Evolutionary conservation across 352 stramenopile species (phyloP).

Genomic region (Phytophthora cactorum): DNA sequence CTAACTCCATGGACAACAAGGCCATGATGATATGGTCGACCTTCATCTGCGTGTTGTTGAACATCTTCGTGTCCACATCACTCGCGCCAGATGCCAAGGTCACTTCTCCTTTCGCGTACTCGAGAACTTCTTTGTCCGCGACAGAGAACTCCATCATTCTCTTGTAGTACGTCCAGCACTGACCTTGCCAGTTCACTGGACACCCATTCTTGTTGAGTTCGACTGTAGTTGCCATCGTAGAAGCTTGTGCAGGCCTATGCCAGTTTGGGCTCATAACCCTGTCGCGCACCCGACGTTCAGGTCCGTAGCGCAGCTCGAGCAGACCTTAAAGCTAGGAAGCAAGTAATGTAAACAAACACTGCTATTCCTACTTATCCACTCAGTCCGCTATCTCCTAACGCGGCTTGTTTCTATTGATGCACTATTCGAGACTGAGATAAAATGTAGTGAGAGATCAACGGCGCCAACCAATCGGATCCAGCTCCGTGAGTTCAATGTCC

Average conservation of each 20-base stretch:
- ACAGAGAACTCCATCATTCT: conserved; percentile 16
- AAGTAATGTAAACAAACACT: too few species aligned
- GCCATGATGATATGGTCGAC: not conserved
- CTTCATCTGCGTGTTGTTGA: not conserved
- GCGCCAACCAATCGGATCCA: too few species aligned
- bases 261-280: conserved; percentile 19
- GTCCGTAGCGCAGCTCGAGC: too few species aligned
- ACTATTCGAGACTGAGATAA: too few species aligned
- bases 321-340: too few species aligned
- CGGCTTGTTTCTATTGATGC: too few species aligned
- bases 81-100: not conserved
- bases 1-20: not conserved
- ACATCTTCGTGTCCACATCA: conserved; percentile 5
- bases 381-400: too few species aligned
- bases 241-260: not conserved
- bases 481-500: too few species aligned
- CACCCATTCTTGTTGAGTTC: conserved; percentile 23
- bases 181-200: conserved; percentile 7
- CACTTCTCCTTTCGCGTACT: conserved; percentile 1
- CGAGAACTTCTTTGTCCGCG: not conserved
- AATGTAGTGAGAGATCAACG: too few species aligned
- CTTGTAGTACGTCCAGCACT: conserved; percentile 20
- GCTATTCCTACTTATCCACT: too few species aligned
- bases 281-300: not conserved
- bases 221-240: conserved; percentile 12